phyloP scores from a whole-genome alignment of 208 protist genomes.

The Trypanosoma theileri region DNA sequence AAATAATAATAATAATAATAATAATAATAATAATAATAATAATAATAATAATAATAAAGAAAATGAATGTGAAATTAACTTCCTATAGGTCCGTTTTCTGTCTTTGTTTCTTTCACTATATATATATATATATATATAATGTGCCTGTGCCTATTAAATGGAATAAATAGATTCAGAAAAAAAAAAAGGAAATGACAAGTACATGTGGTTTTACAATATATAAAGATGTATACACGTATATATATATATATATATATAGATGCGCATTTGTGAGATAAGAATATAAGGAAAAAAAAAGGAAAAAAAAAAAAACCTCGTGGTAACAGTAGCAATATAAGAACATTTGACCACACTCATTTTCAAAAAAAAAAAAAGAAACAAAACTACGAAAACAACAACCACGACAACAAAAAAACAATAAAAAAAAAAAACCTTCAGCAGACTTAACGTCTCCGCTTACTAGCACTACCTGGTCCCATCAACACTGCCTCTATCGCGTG shows the following conservation, averaged over 20 bases:
- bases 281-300: constrained; percentile 20
- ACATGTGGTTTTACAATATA: neutral
- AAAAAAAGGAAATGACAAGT: neutral
- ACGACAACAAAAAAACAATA: neutral
- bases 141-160: too few species aligned
- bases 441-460: constrained; percentile 12
- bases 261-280: neutral
- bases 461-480: constrained; percentile 26
- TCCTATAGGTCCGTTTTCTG: too few species aligned
- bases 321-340: neutral
- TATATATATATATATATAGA: constrained; percentile 15
- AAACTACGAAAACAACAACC: neutral
- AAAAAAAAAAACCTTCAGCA: neutral
- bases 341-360: too few species aligned
- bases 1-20: too few species aligned
- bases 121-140: too few species aligned
- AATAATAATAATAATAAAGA: too few species aligned
- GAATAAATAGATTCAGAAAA: neutral
- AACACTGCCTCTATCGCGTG: constrained; percentile 13
- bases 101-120: too few species aligned
- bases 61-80: too few species aligned
- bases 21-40: too few species aligned
- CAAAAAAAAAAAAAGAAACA: neutral
- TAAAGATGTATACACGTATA: neutral
- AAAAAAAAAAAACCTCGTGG: neutral